Evolutionary conservation across 2,329 filamentous ascomycete species (phyloP).

Genomic region (Fusarium tjaetaba): DNA sequence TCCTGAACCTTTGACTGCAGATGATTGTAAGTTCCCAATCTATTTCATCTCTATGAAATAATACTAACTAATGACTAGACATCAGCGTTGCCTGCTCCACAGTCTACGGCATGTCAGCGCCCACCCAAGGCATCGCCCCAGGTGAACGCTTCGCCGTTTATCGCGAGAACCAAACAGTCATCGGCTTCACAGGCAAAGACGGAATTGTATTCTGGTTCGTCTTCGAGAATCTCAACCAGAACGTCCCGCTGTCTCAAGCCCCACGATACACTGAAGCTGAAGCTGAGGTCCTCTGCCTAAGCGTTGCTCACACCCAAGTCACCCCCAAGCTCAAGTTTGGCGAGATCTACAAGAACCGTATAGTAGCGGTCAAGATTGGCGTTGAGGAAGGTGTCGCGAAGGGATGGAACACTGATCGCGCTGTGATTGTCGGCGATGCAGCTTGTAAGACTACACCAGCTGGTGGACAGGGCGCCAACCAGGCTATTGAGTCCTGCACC

Average conservation of each 20-base stretch:
- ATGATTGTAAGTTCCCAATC: background rate
- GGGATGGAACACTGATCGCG: background rate
- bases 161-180: background rate
- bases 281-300: background rate
- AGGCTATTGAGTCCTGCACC: background rate
- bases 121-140: background rate
- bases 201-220: background rate
- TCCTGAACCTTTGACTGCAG: background rate
- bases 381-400: background rate
- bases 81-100: background rate
- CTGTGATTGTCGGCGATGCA: background rate
- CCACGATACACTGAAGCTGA: background rate
- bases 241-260: background rate
- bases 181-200: background rate
- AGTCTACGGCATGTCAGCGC: background rate
- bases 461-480: background rate
- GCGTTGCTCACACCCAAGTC: background rate
- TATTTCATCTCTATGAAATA: rapidly evolving
- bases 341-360: background rate
- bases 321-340: background rate
- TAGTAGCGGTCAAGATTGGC: background rate
- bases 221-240: background rate
- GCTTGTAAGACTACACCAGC: background rate
- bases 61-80: background rate
- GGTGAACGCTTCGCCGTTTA: background rate